phyloP scores from a whole-genome alignment of 805 yeast genomes.

The Starmerella floricola region DNA sequence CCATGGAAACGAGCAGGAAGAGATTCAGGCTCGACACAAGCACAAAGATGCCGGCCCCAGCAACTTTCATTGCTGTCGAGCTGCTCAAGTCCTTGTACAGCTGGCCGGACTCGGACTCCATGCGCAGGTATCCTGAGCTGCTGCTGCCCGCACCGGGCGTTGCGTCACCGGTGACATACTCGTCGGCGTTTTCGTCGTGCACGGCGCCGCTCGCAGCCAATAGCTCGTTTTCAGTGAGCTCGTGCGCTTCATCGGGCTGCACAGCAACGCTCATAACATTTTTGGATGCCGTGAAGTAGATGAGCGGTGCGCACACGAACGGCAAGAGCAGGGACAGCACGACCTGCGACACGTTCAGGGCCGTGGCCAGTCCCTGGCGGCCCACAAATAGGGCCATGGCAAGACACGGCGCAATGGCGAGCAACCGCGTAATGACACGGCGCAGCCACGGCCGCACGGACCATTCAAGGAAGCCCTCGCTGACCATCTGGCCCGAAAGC shows the following conservation, averaged over 20 bases:
- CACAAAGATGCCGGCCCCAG: constrained; percentile 55
- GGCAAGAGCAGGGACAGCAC: constrained; percentile 71
- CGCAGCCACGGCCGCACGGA: constrained; percentile 70
- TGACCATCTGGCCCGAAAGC: constrained; percentile 84
- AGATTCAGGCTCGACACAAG: constrained; percentile 59
- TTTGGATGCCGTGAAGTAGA: constrained; percentile 64
- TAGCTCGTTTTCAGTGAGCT: not conserved
- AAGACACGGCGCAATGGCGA: constrained; percentile 78
- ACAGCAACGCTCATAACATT: constrained; percentile 44
- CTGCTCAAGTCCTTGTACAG: constrained; percentile 56
- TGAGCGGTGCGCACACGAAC: constrained; percentile 76
- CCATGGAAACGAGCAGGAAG: constrained; percentile 40
- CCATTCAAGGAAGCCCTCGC: constrained; percentile 80
- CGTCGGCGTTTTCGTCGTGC: not conserved
- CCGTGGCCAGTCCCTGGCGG: constrained; percentile 59
- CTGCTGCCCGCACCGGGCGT: not conserved
- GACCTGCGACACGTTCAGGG: constrained; percentile 73
- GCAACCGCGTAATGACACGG: constrained; percentile 63
- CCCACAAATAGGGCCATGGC: constrained; percentile 63
- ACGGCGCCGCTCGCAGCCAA: too few species aligned
- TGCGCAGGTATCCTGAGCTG: constrained; percentile 10
- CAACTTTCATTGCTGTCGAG: constrained; percentile 40
- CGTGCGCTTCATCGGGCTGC: not conserved
- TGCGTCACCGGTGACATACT: not conserved
- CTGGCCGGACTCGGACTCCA: constrained; percentile 25